phyloP scores from a whole-genome alignment of 2,329 filamentous ascomycete species.

The Metarhizium guizhouense region DNA sequence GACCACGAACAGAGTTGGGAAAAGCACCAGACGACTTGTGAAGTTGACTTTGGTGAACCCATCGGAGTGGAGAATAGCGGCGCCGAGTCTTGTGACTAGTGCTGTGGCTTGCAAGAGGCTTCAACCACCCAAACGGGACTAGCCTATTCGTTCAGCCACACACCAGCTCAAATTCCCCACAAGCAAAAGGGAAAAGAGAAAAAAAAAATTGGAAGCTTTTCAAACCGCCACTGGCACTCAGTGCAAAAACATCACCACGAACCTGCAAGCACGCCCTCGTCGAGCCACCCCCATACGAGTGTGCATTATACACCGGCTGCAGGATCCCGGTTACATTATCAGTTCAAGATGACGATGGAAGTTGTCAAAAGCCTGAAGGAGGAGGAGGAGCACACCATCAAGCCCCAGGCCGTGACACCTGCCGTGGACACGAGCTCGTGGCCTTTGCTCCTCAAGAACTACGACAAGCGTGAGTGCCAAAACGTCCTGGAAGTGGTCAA shows the following conservation, averaged over 20 bases:
- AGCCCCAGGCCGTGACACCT: slow-evolving; percentile 76
- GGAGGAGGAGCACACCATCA: slow-evolving; percentile 77
- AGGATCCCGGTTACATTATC: slow-evolving; percentile 8
- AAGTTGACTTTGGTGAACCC: too few relatives aligned
- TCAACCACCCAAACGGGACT: slow-evolving; percentile 1
- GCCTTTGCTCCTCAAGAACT: slow-evolving; percentile 94
- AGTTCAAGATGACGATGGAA: slow-evolving; percentile 37
- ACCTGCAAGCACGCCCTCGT: slow-evolving; percentile 12
- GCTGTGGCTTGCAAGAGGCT: neutral
- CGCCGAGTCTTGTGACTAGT: too few relatives aligned
- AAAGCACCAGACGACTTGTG: too few relatives aligned
- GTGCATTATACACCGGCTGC: slow-evolving; percentile 8
- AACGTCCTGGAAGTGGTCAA: neutral
- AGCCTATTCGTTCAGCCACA: slow-evolving; percentile 8
- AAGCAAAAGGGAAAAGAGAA: slow-evolving; percentile 3
- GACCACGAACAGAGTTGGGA: too few relatives aligned
- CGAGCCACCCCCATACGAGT: slow-evolving; percentile 11
- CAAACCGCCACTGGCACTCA: slow-evolving; percentile 7
- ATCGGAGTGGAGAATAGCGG: too few relatives aligned
- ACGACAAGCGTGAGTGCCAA: slow-evolving; percentile 67
- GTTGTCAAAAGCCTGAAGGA: slow-evolving; percentile 27
- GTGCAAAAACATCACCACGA: slow-evolving; percentile 9
- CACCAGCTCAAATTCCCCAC: slow-evolving; percentile 9
- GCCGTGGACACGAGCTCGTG: slow-evolving; percentile 78
- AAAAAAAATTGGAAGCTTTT: slow-evolving; percentile 14